Base-by-base conservation (phyloP, 208 protist genomes). In the Eutreptiella sp. region DNA sequence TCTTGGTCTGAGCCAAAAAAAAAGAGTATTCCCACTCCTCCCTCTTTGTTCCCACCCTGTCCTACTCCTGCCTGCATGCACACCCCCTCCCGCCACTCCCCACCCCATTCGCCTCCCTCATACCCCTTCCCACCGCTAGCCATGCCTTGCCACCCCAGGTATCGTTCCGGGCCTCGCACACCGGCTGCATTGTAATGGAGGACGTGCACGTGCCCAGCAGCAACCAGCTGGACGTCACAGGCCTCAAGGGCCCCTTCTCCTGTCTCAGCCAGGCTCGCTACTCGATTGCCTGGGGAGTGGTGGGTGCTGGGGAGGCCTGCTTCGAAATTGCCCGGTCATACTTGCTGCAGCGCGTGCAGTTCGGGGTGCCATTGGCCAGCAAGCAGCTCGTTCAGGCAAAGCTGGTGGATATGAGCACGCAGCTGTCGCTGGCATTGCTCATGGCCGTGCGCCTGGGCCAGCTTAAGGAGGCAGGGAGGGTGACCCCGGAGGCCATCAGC, bases 221-320 rank as follows among this genome's bases (percentile, higher is more conserved):
- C 7, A 79, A 80, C 24, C 41, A 89, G 48, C 70, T 94, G 26
- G 52, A 65, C 23, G 83, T 79, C 1, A 45, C 64, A 11, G 90
- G 90, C 28, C 58, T 94, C 7, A 81, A 76, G 54, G 76, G 53
- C 2, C 89, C 90, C 4, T 94, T 96, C 46, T 61, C 66, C 16
- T 95, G 91, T 63, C 74, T 95, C 14, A 93, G 89, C 65, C 86
- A 70, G 29, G 91, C 90, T 7, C 80, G 90, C 50, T 92, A 88
- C 55, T 85, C 87, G 62, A 94, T 95, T 61, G 62, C 87, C 26
- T 96, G 88, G 85, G 87, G 88, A 32, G 63, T 75, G 38, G 39
- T 94, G 1, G 89, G 89, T 55, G 90, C 89, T 0, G 87, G 88
- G 2, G 87, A 96, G 66, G 74, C 72, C 29, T 96, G 90, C 63